Percentiles rank a stretch among this genome's conserved stretches.
These are phyloP conservation scores for Amphichorda felina DNA, from an alignment of 2,329 filamentous ascomycete genomes.

Conservation along the genomic window DNA sequence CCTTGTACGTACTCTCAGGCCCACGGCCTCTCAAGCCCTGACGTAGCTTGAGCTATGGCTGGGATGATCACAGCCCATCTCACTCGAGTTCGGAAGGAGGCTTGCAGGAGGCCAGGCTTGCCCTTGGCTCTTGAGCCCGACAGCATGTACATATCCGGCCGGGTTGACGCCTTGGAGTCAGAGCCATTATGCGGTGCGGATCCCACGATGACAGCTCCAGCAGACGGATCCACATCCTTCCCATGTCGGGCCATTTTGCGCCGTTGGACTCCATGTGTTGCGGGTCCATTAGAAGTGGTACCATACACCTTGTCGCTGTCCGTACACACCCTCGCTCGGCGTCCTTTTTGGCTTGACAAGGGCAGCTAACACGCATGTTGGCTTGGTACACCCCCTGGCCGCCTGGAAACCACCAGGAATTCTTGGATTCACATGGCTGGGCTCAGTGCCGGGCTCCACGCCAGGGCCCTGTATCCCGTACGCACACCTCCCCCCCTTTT, in stretches of 20 bases:
- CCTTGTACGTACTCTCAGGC: no score
- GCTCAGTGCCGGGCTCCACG: constrained; percentile 1
- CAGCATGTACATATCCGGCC: no score
- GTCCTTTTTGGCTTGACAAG: neutral
- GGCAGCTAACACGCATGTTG: neutral
- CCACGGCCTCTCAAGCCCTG: no score
- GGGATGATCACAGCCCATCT: no score
- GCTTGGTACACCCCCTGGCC: neutral
- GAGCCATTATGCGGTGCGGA: no score
- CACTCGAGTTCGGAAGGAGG: no score
- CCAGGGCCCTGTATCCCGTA: neutral
- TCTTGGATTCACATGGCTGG: neutral
- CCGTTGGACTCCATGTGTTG: constrained; percentile 1
- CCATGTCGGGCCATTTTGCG: neutral
- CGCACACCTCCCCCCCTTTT: neutral
- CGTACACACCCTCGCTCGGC: neutral
- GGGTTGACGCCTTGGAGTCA: no score
- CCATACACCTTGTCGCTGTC: neutral
- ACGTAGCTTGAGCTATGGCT: no score
- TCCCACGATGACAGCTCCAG: neutral
- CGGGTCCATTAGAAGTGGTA: neutral
- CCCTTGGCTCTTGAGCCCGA: no score
- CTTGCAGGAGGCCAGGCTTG: no score
- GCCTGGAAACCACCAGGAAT: neutral
- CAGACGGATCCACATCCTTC: neutral